Evolutionary conservation across 441 rosid genomes (phyloP).

Genomic region (Dalechampia spathulata): DNA sequence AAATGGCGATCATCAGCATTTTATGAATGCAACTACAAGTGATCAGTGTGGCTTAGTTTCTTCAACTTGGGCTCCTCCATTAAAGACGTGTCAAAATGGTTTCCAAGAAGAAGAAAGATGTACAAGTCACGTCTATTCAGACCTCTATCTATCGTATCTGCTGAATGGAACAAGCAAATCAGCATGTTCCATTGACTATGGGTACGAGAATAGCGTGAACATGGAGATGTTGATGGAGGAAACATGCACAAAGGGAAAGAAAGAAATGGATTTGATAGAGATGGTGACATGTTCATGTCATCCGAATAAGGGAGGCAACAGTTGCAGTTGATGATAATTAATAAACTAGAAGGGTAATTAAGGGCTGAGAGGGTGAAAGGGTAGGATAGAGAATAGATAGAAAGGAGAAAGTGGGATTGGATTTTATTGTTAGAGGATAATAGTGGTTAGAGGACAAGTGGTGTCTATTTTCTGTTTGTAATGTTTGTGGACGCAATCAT

Average conservation of each 20-base stretch:
- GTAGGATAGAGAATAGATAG: no score
- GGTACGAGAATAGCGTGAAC: constrained; percentile 1
- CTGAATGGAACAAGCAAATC: constrained; percentile 37
- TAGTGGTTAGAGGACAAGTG: constrained; percentile 7
- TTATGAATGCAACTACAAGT: neutral
- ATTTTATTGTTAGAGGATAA: neutral
- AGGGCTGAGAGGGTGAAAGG: no score
- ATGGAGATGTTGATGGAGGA: constrained; percentile 17
- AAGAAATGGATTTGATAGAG: constrained; percentile 89
- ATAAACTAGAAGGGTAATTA: no score
- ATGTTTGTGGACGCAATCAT: neutral
- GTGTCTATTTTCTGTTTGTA: neutral
- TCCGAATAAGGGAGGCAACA: no score
- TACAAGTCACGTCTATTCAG: constrained; percentile 40
- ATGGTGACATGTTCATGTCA: constrained; percentile 66
- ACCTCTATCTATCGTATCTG: constrained; percentile 51
- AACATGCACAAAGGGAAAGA: constrained; percentile 24
- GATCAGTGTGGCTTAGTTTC: constrained; percentile 11
- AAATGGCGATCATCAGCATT: constrained; percentile 13
- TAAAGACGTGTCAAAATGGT: constrained; percentile 3
- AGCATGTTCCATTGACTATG: constrained; percentile 18
- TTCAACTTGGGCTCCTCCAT: constrained; percentile 3
- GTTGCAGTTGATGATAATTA: no score
- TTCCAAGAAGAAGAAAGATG: constrained; percentile 17
- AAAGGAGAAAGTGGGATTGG: neutral